These are phyloP conservation scores for Prosopis cineraria DNA, from an alignment of 306 rosid genomes.

Conservation along the genomic window DNA sequence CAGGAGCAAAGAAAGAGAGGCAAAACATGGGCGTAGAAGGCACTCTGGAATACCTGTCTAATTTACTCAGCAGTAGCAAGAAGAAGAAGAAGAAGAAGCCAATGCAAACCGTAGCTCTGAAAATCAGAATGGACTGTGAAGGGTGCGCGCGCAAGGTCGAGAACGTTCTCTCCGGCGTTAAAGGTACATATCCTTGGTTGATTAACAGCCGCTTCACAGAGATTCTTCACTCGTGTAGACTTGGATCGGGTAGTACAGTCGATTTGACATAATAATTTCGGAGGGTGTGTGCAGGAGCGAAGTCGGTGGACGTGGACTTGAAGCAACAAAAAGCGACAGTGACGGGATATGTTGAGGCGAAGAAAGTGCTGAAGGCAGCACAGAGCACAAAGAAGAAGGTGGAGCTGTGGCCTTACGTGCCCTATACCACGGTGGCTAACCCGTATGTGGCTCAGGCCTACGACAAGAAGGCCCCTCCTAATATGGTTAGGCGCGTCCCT, in stretches of 20 bases:
- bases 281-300: constrained; percentile 78
- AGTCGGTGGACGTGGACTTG: constrained; percentile 83
- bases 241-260: not conserved
- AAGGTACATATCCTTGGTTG: constrained; percentile 48
- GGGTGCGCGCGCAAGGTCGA: constrained; percentile 92
- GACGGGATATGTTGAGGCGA: constrained; percentile 80
- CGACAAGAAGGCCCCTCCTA: constrained; percentile 97
- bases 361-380: constrained; percentile 94
- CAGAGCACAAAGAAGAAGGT: constrained; percentile 91
- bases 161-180: constrained; percentile 79
- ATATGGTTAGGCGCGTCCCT: constrained; percentile 79
- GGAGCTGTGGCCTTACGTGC: constrained; percentile 95
- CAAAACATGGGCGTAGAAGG: constrained; percentile 76
- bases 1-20: not conserved
- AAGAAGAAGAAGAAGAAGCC: constrained; percentile 81
- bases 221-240: not conserved
- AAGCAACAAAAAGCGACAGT: constrained; percentile 95
- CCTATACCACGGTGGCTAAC: constrained; percentile 69
- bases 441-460: constrained; percentile 83
- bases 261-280: too few relatives aligned
- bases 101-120: constrained; percentile 77
- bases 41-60: constrained; percentile 76
- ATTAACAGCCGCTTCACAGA: not conserved
- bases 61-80: constrained; percentile 50
- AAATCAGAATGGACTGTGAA: constrained; percentile 95